A percentile compares a stretch with the other conserved stretches of the same genome.
These are phyloP conservation scores for Apiospora koreana DNA, from an alignment of 2,329 filamentous ascomycete species.

Conservation along the genomic window DNA sequence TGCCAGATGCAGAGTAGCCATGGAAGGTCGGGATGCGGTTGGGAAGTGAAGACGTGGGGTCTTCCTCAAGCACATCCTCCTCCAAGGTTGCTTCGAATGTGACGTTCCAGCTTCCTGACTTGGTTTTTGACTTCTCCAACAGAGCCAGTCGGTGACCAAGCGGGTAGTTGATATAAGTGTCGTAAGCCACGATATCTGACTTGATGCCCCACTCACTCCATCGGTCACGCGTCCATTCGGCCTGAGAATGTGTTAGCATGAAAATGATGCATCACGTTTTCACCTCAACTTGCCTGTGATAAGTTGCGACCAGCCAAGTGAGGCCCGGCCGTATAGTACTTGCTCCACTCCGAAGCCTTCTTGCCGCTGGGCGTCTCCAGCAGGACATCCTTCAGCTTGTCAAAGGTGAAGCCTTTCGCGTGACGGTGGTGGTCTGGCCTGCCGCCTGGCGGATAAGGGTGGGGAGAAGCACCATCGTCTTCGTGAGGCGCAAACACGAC, in stretches of 20 bases:
- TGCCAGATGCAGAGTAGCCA: constrained; percentile 89
- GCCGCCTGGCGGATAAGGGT: constrained; percentile 29
- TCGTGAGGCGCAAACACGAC: constrained; percentile 31
- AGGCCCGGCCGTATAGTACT: constrained; percentile 75
- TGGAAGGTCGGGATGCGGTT: constrained; percentile 88
- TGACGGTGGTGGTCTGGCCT: constrained; percentile 36
- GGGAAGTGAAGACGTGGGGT: constrained; percentile 72
- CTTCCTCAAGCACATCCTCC: constrained; percentile 83
- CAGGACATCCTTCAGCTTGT: constrained; percentile 57
- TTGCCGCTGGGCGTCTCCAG: constrained; percentile 59
- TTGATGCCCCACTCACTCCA: constrained; percentile 73
- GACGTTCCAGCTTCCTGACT: constrained; percentile 53
- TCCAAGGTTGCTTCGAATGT: constrained; percentile 79
- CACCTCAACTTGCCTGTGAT: constrained; percentile 54
- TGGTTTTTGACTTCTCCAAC: constrained; percentile 49
- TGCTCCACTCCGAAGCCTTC: constrained; percentile 69
- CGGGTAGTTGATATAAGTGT: constrained; percentile 79
- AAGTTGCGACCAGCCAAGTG: constrained; percentile 78
- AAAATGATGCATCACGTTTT: not conserved
- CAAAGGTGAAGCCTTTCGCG: constrained; percentile 40
- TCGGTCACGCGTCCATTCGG: constrained; percentile 72
- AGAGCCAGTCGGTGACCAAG: constrained; percentile 69
- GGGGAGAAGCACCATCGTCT: constrained; percentile 21
- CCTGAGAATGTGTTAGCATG: constrained; percentile 38
- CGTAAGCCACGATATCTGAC: constrained; percentile 67